A percentile compares a stretch with the other conserved stretches of the same genome.
Evolutionary conservation across 495 filamentous ascomycete genomes (phyloP).

Genomic region (Thozetella sp.): DNA sequence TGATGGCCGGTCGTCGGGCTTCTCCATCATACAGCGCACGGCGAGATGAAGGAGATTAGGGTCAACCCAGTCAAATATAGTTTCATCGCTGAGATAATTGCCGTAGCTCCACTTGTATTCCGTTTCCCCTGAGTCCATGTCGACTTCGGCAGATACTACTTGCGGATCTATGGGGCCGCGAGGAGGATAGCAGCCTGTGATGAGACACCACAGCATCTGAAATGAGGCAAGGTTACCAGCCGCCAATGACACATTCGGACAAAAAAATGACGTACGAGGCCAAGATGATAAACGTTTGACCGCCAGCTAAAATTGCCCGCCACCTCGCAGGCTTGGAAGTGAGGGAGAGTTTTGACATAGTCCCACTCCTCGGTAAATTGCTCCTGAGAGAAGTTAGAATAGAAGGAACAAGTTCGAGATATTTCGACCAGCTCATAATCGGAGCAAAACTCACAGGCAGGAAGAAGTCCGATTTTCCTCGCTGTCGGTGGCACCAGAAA

Average conservation of each 20-base stretch:
- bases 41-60: neutral
- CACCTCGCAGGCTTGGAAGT: neutral
- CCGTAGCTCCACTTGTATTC: neutral
- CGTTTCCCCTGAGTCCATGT: neutral
- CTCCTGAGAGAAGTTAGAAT: neutral
- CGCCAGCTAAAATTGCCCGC: neutral
- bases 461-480: neutral
- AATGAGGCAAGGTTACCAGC: neutral
- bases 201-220: neutral
- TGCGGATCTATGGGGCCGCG: neutral
- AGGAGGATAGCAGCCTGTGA: neutral
- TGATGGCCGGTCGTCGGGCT: neutral
- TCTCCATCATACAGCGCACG: neutral
- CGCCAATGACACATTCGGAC: neutral
- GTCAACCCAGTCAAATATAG: neutral
- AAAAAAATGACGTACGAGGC: neutral
- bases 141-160: no score
- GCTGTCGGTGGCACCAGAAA: no score
- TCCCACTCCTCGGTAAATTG: neutral
- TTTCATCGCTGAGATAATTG: neutral
- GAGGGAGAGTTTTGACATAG: neutral
- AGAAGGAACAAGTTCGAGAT: neutral
- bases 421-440: neutral
- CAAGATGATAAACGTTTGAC: neutral
- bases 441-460: neutral